Evolutionary conservation across 2,329 filamentous ascomycete genomes (phyloP).

Genomic region (Lasiodiplodia hormozganensis): DNA sequence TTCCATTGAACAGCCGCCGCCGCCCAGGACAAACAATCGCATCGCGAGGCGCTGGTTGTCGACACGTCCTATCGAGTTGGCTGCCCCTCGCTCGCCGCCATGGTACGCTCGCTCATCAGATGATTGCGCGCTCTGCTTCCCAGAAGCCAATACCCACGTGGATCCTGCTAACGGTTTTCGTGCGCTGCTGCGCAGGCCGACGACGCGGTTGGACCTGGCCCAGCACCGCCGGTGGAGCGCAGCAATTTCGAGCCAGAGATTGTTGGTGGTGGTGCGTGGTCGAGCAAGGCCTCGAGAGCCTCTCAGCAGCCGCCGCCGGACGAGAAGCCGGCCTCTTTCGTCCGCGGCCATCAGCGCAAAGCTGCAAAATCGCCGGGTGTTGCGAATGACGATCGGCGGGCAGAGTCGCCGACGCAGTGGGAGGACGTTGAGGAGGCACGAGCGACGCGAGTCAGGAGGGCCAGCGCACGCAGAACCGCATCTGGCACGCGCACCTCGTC

Average conservation of each 20-base stretch:
- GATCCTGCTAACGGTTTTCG: slow-evolving; percentile 24
- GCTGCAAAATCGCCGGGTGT: slow-evolving; percentile 23
- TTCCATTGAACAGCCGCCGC: slow-evolving; percentile 16
- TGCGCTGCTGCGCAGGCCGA: slow-evolving; percentile 26
- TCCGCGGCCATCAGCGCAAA: slow-evolving; percentile 13
- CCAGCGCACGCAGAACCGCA: slow-evolving; percentile 14
- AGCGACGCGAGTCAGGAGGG: slow-evolving; percentile 27
- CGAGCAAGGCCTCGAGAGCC: background rate
- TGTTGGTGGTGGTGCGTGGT: slow-evolving; percentile 12
- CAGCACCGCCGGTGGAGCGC: slow-evolving; percentile 24
- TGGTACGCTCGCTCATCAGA: slow-evolving; percentile 20
- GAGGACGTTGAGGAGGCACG: slow-evolving; percentile 27
- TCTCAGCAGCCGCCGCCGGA: slow-evolving; percentile 11
- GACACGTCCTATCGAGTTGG: slow-evolving; percentile 13
- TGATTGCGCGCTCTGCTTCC: slow-evolving; percentile 4
- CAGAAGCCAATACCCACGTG: slow-evolving; percentile 16
- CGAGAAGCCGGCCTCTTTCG: slow-evolving; percentile 9
- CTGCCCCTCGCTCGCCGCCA: slow-evolving; percentile 14
- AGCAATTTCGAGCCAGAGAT: slow-evolving; percentile 19
- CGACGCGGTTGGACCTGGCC: slow-evolving; percentile 23
- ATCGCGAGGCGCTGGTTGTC: background rate
- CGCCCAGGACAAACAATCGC: slow-evolving; percentile 22
- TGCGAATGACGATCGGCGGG: slow-evolving; percentile 28
- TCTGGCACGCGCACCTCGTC: slow-evolving; percentile 23
- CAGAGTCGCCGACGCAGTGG: slow-evolving; percentile 23